Evolutionary conservation across 2,329 filamentous ascomycete genomes (phyloP).

Genomic region (Blumeriella jaapii): DNA sequence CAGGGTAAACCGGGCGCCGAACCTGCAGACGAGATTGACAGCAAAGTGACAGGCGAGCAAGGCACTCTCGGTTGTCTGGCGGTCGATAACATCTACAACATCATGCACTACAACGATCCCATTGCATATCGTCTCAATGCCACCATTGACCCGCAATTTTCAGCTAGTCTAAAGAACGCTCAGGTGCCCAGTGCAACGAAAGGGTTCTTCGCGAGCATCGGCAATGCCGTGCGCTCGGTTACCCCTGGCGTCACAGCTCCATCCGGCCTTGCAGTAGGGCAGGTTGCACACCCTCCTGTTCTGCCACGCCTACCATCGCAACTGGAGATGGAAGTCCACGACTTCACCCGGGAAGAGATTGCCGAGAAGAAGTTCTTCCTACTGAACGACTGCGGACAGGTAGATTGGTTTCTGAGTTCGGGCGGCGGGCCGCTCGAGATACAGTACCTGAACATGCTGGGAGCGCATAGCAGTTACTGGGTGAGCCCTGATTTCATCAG

Average conservation of each 20-base stretch:
- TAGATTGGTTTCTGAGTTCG: constrained; percentile 79
- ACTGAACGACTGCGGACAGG: constrained; percentile 92
- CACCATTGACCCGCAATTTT: constrained; percentile 72
- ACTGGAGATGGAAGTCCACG: constrained; percentile 89
- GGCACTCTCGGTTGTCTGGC: constrained; percentile 83
- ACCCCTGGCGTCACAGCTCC: constrained; percentile 38
- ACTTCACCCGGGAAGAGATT: constrained; percentile 85
- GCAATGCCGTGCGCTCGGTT: constrained; percentile 49
- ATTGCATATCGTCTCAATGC: constrained; percentile 91
- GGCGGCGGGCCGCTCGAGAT: constrained; percentile 83
- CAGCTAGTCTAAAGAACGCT: constrained; percentile 62
- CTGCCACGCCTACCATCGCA: constrained; percentile 45
- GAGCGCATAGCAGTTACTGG: constrained; percentile 94
- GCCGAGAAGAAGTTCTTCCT: constrained; percentile 80
- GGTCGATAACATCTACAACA: constrained; percentile 93
- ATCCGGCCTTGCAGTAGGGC: constrained; percentile 30
- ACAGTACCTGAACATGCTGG: constrained; percentile 94
- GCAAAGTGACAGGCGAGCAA: constrained; percentile 59
- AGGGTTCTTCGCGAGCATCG: constrained; percentile 53
- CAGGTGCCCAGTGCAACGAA: constrained; percentile 64
- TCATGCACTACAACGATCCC: constrained; percentile 59
- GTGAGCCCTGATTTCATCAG: constrained; percentile 75
- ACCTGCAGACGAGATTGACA: constrained; percentile 42
- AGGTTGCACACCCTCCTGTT: constrained; percentile 22
- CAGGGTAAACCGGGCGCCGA: constrained; percentile 66